Evolutionary conservation across 768 basidiomycete genomes (phyloP).

Genomic region (Galerina marginata): DNA sequence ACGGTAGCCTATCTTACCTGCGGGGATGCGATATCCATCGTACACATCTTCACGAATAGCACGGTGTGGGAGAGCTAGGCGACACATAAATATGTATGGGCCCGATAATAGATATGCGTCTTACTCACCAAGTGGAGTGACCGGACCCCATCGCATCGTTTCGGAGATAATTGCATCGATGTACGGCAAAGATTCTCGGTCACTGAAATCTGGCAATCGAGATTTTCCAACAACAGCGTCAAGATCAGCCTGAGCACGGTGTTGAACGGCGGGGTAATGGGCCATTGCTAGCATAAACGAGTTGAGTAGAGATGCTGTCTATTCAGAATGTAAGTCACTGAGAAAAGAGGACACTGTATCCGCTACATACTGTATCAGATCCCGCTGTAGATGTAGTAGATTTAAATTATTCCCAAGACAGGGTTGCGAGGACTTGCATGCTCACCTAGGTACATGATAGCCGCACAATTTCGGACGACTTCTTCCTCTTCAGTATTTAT

Average conservation of each 20-base stretch:
- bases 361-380: constrained; percentile 22
- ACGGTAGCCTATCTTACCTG: constrained; percentile 17
- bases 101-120: background rate
- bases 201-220: constrained; percentile 47
- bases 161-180: constrained; percentile 50
- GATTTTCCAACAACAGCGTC: constrained; percentile 43
- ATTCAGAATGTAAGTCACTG: background rate
- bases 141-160: constrained; percentile 44
- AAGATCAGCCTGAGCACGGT: constrained; percentile 48
- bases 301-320: constrained; percentile 34
- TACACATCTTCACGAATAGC: constrained; percentile 38
- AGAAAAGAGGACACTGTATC: background rate
- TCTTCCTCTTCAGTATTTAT: constrained; percentile 32
- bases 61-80: constrained; percentile 38
- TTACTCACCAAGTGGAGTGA: constrained; percentile 40
- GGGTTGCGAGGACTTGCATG: background rate
- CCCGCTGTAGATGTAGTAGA: constrained; percentile 14
- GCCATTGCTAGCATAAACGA: constrained; percentile 42
- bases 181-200: constrained; percentile 45
- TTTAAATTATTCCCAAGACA: background rate
- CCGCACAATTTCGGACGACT: constrained; percentile 45
- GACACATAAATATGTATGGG: constrained; percentile 4
- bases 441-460: constrained; percentile 46
- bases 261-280: constrained; percentile 45
- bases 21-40: constrained; percentile 30